Evolutionary conservation across 768 basidiomycete species (phyloP).

Genomic region (Lyophyllum decastes): DNA sequence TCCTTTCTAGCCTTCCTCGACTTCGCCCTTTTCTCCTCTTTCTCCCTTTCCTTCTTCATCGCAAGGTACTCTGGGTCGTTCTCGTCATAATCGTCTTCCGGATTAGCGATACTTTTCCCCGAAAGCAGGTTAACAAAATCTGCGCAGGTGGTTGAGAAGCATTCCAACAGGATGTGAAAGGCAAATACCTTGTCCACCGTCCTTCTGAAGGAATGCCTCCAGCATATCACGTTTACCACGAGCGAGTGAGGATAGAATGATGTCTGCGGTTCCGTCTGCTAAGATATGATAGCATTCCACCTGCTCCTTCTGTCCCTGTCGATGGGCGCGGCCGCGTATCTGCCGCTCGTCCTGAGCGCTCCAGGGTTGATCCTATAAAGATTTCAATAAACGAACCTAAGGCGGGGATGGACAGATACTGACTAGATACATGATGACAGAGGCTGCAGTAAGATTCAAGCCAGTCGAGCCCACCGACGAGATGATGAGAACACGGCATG

Average conservation of each 20-base stretch:
- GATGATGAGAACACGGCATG: conserved; percentile 18
- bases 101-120: not conserved
- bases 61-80: too few species aligned
- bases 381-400: not conserved
- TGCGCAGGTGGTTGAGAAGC: not conserved
- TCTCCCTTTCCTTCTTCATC: not conserved
- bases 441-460: conserved; percentile 22
- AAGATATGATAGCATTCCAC: conserved; percentile 13
- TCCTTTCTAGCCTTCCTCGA: not conserved
- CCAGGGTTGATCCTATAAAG: conserved; percentile 18
- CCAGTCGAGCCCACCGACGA: conserved; percentile 23
- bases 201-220: conserved; percentile 15
- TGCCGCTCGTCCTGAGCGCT: too few species aligned
- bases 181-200: conserved; percentile 7
- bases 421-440: conserved; percentile 23
- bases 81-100: too few species aligned
- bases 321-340: conserved; percentile 12
- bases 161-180: not conserved
- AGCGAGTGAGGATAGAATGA: conserved; percentile 11
- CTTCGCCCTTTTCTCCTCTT: not conserved
- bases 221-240: conserved; percentile 12
- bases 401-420: conserved; percentile 2
- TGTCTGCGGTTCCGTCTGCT: conserved; percentile 11
- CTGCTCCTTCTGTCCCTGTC: conserved; percentile 12
- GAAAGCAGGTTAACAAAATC: not conserved